phyloP scores from a whole-genome alignment of 331 rosid genomes.

The Prunus yedoensis region DNA sequence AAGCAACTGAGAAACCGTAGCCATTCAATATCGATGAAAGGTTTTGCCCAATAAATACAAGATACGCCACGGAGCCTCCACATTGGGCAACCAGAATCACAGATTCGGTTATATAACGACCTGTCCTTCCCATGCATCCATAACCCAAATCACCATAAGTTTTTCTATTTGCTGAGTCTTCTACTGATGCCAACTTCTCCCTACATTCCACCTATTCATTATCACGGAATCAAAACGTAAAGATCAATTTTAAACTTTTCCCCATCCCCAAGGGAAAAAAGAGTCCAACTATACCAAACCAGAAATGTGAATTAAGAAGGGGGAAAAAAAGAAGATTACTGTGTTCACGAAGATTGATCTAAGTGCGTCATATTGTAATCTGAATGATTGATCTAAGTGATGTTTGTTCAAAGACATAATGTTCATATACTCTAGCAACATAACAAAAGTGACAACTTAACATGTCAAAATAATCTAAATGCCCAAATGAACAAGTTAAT shows the following conservation, averaged over 20 bases:
- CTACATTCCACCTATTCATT: constrained; percentile 63
- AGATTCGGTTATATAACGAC: constrained; percentile 67
- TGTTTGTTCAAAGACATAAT: background rate
- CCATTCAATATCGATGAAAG: constrained; percentile 51
- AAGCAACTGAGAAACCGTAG: constrained; percentile 29
- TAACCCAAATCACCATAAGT: constrained; percentile 85
- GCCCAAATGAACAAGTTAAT: background rate
- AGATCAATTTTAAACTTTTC: background rate
- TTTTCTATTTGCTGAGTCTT: constrained; percentile 37
- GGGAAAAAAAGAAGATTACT: too few relatives aligned
- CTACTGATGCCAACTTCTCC: constrained; percentile 58
- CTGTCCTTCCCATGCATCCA: constrained; percentile 56
- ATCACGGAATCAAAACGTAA: background rate
- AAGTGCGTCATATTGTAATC: background rate
- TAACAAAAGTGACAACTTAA: background rate
- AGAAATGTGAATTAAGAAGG: background rate
- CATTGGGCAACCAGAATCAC: constrained; percentile 63
- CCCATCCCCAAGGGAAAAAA: background rate
- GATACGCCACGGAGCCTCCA: constrained; percentile 81
- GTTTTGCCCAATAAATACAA: constrained; percentile 82
- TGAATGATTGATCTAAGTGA: background rate
- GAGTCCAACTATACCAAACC: background rate
- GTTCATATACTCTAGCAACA: background rate
- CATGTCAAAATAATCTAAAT: background rate
- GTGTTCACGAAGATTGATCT: too few relatives aligned